Percentiles rank a stretch among this genome's conserved stretches.
Conservation (phyloP, 768 basidiomycete genomes). For the Lentinula boryana region DNA sequence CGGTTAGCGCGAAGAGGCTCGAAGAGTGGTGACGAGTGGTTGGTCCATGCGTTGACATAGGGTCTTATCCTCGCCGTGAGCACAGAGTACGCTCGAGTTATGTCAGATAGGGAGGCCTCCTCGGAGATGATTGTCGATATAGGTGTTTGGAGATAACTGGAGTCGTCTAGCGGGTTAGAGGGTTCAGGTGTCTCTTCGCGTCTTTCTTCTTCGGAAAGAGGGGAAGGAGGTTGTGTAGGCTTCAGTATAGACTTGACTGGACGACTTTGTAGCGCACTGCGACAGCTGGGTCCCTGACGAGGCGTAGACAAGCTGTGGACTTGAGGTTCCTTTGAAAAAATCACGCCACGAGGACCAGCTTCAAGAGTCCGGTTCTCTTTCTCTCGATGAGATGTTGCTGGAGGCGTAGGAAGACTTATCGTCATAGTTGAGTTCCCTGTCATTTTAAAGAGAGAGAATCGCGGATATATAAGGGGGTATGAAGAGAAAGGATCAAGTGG, state of each 20-base stretch:
- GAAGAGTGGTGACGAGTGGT: conserved; percentile 68
- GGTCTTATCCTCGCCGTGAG: conserved; percentile 61
- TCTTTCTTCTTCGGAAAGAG: conserved; percentile 35
- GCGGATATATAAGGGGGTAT: conserved; percentile 5
- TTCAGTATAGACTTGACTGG: conserved; percentile 73
- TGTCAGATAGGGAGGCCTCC: conserved; percentile 43
- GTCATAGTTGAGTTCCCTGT: not conserved
- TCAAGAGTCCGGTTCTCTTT: conserved; percentile 42
- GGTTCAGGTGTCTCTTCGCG: conserved; percentile 80
- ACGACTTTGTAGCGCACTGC: conserved; percentile 30
- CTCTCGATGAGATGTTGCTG: conserved; percentile 50
- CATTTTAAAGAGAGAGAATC: conserved; percentile 9
- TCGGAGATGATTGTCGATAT: conserved; percentile 51
- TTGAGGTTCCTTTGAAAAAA: conserved; percentile 47
- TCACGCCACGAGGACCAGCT: conserved; percentile 31
- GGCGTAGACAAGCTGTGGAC: conserved; percentile 33
- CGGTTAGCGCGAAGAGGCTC: conserved; percentile 57
- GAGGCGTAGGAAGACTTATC: conserved; percentile 58
- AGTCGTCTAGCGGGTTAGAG: conserved; percentile 53
- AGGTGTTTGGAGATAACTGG: conserved; percentile 60
- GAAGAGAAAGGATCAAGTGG: not conserved
- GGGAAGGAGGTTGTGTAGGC: conserved; percentile 25
- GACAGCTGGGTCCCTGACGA: conserved; percentile 13
- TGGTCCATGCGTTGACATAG: conserved; percentile 36
- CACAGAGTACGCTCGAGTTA: conserved; percentile 71